Evolutionary conservation across 305 asterid species (phyloP), one percentile per base, ranked within the genome.

Genomic region (Fraxinus sp.): DNA sequence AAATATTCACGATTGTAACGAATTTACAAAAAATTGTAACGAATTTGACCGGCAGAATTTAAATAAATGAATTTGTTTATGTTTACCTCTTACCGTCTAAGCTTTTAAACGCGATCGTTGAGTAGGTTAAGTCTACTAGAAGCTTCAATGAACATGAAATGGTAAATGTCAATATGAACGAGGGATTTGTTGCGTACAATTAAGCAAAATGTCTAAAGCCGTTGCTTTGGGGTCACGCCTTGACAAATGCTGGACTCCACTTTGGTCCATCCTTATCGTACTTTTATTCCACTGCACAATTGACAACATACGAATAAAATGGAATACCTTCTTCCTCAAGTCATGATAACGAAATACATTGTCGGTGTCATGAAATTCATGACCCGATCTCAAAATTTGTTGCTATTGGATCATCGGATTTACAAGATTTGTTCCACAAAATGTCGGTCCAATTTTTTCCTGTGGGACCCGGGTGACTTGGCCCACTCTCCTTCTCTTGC

Each of bases 151-250:
- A 16, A 52, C 62, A 4, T 16, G 8, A 16, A 52, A 52, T 52
- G 22, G 62, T 16, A n/a, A n/a, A 52, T 66, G 57, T 30, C 7
- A 39, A 14, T 33, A 2, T 28, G 11, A 5, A 20, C 20, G 0
- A 20, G 73, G 22, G 26, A 72, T 57, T 4, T 37, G 70, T 82
- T 73, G 85, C 90, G 83, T 84, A 8, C 36, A 78, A 26, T 10
- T 32, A 22, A 68, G 76, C 71, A 49, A 44, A 82, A 37, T 13
- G 86, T 75, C 41, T 41, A 14, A 26, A 11, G 59, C 64, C 84
- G 44, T 82, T 79, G 41, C 90, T 86, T 89, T 20, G 86, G 87
- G 85, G 46, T 81, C 88, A 87, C 90, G 88, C 83, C 32, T 87
- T 73, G 77, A 78, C 83, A 57, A 57, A n/a, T 39, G 33, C 16